These are phyloP conservation scores for Tetrapisispora phaffii DNA, from an alignment of 805 yeast genomes.

Conservation along the genomic window DNA sequence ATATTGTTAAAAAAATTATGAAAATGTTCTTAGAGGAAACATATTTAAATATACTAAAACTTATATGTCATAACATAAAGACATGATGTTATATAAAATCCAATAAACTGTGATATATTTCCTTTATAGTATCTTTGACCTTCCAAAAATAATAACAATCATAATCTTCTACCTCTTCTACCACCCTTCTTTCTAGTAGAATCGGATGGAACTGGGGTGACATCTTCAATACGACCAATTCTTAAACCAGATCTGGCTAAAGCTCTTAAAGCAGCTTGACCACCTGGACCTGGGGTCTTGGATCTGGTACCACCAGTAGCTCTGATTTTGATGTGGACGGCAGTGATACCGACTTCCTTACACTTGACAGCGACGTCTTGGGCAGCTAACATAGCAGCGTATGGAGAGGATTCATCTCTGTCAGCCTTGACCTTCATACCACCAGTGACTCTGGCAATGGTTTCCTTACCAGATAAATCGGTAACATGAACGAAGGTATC, in stretches of 20 bases:
- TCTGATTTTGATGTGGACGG: conserved; percentile 98
- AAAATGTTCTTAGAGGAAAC: background rate
- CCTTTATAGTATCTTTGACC: background rate
- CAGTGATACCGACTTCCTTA: conserved; percentile 99
- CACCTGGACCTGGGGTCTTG: conserved; percentile 99
- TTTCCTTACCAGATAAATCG: conserved; percentile 98
- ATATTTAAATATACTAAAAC: background rate
- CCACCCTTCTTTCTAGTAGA: conserved; percentile 99
- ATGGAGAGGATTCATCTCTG: conserved; percentile 99
- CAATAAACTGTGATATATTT: background rate
- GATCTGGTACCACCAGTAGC: conserved; percentile 99
- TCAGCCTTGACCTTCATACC: conserved; percentile 99
- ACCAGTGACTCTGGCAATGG: conserved; percentile 99
- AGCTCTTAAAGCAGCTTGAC: conserved; percentile 98
- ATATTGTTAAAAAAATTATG: background rate
- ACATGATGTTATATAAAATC: background rate
- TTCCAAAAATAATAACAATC: background rate
- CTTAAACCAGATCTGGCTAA: conserved; percentile 99
- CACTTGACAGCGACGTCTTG: conserved; percentile 98
- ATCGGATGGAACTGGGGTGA: conserved; percentile 99
- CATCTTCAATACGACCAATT: conserved; percentile 99
- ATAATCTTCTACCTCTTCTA: conserved; percentile 99
- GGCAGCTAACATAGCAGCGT: conserved; percentile 98
- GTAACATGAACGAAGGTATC: conserved; percentile 99
- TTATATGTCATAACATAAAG: background rate